Evolutionary conservation across 495 filamentous ascomycete species (phyloP).

Genomic region (Penicillium antarcticum): DNA sequence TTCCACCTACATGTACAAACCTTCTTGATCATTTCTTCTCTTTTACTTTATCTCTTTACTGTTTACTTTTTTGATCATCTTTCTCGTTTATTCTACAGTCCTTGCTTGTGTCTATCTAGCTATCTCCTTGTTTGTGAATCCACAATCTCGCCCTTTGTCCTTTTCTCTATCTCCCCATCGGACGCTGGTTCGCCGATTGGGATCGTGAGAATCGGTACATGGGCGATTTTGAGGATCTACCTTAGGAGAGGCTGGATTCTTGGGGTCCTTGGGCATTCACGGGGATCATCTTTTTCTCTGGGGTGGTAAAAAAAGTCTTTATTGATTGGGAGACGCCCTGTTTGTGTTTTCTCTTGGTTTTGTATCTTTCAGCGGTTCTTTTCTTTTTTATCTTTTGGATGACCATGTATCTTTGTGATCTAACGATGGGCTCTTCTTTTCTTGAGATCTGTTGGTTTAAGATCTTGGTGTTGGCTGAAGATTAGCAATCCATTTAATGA

Average conservation of each 20-base stretch:
- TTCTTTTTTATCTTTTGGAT: neutral
- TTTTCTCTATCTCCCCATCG: constrained; percentile 28
- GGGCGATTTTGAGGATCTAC: too few relatives aligned
- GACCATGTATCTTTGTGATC: constrained; percentile 9
- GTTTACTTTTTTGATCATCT: constrained; percentile 12
- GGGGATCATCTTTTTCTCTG: neutral
- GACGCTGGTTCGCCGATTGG: constrained; percentile 47
- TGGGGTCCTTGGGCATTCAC: neutral
- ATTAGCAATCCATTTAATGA: too few relatives aligned
- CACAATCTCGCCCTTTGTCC: constrained; percentile 4
- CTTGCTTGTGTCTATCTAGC: constrained; percentile 27
- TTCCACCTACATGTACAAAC: constrained; percentile 43
- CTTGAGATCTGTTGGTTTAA: constrained; percentile 1
- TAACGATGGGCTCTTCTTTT: constrained; percentile 2
- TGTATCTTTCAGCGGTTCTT: constrained; percentile 2
- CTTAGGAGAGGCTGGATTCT: neutral
- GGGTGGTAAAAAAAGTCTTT: constrained; percentile 9
- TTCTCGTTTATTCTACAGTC: constrained; percentile 3
- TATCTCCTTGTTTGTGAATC: constrained; percentile 28
- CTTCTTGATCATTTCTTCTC: constrained; percentile 12
- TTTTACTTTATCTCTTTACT: constrained; percentile 1
- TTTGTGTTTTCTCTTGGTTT: neutral
- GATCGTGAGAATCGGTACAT: too few relatives aligned
- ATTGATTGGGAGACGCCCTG: neutral
- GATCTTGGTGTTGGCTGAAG: constrained; percentile 3